Evolutionary conservation across 345 rosid species (phyloP), one percentile per base, ranked within the genome.

Genomic region (Murraya koenigii): DNA sequence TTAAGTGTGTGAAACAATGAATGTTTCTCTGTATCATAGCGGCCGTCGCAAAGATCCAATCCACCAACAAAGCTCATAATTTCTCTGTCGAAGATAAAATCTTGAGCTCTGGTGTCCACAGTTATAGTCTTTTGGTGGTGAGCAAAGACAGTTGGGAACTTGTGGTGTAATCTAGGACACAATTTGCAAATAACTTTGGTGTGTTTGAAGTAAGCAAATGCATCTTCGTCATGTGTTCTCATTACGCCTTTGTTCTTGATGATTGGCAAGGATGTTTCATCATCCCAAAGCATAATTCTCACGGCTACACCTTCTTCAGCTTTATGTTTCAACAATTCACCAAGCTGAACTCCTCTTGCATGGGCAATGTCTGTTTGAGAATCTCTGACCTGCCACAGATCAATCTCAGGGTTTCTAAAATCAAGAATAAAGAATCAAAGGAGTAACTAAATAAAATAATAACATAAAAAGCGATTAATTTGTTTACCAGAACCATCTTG

Each of bases 251-350:
- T 82, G 91, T 95, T 93, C 85, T 87, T 95, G 73, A 95, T 89
- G 14, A 92, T 15, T 4, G 92, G 97, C 62, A 93, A 65, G 23
- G 95, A 93, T 6, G 98, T 88, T 73, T 92, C 94, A 36, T 92
- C 99, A 52, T 91, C 87, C 99, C 99, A 95, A 38, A 93, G 59
- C 96, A 95, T 88, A 4, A 95, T 81, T 80, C 99, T 89, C 56
- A 95, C 96, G 1, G 94, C 96, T 75, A 90, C 93, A 9, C 98
- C 99, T 89, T 91, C 98, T 74, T 92, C 89, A 1, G 92, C 92
- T 84, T 90, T 95, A 25, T 76, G 75, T 79, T 86, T 91, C 75
- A 95, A 41, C 82, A 93, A 83, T 82, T 95, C 92, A 0, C 98
- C 98, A 1, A 95, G 82, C 74, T 81, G 86, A 33, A 93, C 90